These are phyloP conservation scores for Linum lewisii DNA, from an alignment of 345 rosid species.

Conservation along the genomic window DNA sequence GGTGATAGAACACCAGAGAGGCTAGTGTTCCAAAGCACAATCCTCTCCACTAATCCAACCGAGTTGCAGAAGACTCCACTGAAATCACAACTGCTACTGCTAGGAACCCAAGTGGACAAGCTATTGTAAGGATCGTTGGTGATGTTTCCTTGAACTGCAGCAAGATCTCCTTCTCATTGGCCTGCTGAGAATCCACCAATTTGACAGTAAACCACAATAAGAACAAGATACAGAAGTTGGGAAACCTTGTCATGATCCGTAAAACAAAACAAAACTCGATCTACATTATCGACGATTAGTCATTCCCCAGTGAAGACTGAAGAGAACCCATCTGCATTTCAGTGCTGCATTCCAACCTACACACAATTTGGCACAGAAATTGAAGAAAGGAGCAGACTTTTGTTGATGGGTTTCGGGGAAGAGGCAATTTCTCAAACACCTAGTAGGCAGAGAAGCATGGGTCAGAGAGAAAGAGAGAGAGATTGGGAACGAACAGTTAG, in stretches of 20 bases:
- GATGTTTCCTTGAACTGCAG: conserved; percentile 66
- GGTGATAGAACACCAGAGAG: conserved; percentile 62
- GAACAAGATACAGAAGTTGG: conserved; percentile 26
- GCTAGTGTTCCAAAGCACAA: conserved; percentile 81
- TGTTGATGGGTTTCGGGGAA: conserved; percentile 28
- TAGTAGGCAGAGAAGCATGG: conserved; percentile 19
- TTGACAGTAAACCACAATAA: conserved; percentile 21
- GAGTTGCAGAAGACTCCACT: conserved; percentile 67
- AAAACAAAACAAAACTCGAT: conserved; percentile 23
- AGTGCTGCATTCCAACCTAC: too few relatives aligned
- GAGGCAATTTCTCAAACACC: conserved; percentile 10
- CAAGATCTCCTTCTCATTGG: conserved; percentile 58
- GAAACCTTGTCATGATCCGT: conserved; percentile 52
- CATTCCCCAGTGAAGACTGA: conserved; percentile 18
- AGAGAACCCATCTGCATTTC: conserved; percentile 9
- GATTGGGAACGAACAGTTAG: conserved; percentile 6
- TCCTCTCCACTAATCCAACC: conserved; percentile 62
- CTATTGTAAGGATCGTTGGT: conserved; percentile 56
- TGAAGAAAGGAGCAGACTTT: conserved; percentile 11
- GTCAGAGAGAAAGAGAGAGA: conserved; percentile 16
- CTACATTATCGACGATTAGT: conserved; percentile 40
- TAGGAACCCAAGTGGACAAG: conserved; percentile 54
- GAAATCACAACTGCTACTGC: conserved; percentile 56
- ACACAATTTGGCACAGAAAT: too few relatives aligned
- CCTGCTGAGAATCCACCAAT: conserved; percentile 21